phyloP scores from a whole-genome alignment of 75 land plant species.

The Sequoiadendron giganteum region DNA sequence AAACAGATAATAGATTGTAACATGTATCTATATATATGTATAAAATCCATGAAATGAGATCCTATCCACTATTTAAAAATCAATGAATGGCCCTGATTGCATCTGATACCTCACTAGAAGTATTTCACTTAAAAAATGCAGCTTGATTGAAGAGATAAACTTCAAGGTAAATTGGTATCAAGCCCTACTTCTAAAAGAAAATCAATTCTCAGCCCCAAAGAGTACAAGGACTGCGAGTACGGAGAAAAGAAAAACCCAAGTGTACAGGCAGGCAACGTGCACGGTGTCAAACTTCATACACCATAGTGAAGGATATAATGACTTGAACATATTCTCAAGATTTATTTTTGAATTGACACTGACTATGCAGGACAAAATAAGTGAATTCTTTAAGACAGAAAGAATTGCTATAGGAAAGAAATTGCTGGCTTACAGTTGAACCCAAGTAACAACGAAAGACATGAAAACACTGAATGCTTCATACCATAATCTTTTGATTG shows the following conservation, averaged over 20 bases:
- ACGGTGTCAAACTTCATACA: background rate
- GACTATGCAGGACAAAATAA: background rate
- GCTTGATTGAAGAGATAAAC: background rate
- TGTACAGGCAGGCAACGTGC: background rate
- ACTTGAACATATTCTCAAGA: background rate
- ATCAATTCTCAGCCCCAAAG: background rate
- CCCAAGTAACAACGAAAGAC: background rate
- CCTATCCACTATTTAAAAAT: background rate
- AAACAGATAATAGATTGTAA: background rate
- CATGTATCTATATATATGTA: too few species aligned
- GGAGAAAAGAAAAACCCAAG: background rate
- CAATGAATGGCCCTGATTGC: background rate
- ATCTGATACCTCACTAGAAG: background rate
- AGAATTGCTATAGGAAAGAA: background rate
- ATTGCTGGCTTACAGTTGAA: background rate
- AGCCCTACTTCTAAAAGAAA: background rate
- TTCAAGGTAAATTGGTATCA: background rate
- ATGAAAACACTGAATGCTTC: conserved; percentile 2
- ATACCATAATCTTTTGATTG: conserved; percentile 3
- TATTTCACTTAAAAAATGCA: background rate
- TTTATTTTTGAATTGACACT: background rate
- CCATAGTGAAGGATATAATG: background rate
- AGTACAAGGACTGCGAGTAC: background rate
- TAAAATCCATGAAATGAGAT: background rate
- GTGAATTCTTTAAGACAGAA: background rate